phyloP scores from a whole-genome alignment of 176 grass and related monocot species.

The Canna indica region DNA sequence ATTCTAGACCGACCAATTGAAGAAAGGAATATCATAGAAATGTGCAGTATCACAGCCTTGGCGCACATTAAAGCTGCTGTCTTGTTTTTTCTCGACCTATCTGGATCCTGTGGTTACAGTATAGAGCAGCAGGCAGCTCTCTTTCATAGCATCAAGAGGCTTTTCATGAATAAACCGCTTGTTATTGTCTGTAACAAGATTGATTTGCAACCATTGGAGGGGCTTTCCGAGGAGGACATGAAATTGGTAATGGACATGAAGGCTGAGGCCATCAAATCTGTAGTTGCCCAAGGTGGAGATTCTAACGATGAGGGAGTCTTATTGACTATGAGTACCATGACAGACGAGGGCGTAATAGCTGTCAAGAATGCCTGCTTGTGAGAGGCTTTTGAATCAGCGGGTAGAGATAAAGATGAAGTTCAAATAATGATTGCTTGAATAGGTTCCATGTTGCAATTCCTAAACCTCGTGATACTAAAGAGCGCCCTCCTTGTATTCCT shows the following conservation, averaged over 20 bases:
- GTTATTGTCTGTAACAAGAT: slow-evolving; percentile 73
- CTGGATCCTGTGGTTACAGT: slow-evolving; percentile 71
- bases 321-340: slow-evolving; percentile 74
- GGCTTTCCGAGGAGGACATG: slow-evolving; percentile 56
- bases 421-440: slow-evolving; percentile 42
- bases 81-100: slow-evolving; percentile 52
- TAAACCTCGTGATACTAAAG: slow-evolving; percentile 66
- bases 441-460: slow-evolving; percentile 77
- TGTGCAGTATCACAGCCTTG: slow-evolving; percentile 47
- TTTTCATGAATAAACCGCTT: slow-evolving; percentile 75
- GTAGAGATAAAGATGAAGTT: slow-evolving; percentile 50
- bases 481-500: slow-evolving; percentile 47
- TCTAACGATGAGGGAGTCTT: slow-evolving; percentile 50
- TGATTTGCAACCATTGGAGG: slow-evolving; percentile 60
- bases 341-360: slow-evolving; percentile 61
- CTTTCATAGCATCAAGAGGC: slow-evolving; percentile 71
- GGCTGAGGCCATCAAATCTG: slow-evolving; percentile 30
- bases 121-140: slow-evolving; percentile 65
- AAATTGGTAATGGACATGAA: slow-evolving; percentile 56
- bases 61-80: slow-evolving; percentile 34
- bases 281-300: slow-evolving; percentile 24
- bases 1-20: slow-evolving; percentile 58
- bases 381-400: slow-evolving; percentile 39
- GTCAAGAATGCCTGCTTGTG: slow-evolving; percentile 53
- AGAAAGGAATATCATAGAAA: slow-evolving; percentile 50